phyloP scores from a whole-genome alignment of 2,329 filamentous ascomycete genomes.

The Neofusicoccum kwambonambiense region DNA sequence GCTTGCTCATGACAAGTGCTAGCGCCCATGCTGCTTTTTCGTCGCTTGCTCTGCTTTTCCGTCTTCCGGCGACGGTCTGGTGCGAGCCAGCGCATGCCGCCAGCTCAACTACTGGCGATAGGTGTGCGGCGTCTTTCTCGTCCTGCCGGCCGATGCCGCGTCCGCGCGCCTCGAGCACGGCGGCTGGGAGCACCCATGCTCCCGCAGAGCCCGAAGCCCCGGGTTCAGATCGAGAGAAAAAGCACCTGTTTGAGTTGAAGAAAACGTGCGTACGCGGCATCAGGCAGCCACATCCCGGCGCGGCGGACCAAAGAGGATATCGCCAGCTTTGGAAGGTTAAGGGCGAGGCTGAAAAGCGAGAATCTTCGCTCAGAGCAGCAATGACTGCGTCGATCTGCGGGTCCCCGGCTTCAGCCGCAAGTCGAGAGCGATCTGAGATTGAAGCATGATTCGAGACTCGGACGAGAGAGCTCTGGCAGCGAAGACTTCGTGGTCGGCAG shows the following conservation, averaged over 20 bases:
- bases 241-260: neutral
- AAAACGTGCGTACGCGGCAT: neutral
- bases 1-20: neutral
- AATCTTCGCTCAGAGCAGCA: neutral
- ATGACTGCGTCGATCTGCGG: neutral
- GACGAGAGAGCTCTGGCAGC: too few species aligned
- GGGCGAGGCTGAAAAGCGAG: neutral
- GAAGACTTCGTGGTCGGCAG: neutral
- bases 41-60: neutral
- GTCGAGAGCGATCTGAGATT: neutral
- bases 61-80: neutral
- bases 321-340: neutral
- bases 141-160: neutral
- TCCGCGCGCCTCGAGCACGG: neutral
- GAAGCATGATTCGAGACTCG: neutral
- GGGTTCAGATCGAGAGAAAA: neutral
- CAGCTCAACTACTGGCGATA: neutral
- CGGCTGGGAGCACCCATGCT: neutral
- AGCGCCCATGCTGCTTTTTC: neutral
- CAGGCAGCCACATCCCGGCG: conserved; percentile 5
- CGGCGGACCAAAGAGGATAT: neutral
- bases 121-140: neutral
- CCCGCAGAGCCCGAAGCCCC: neutral
- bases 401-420: neutral
- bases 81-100: neutral